Percentiles rank a stretch among this genome's conserved stretches.
Evolutionary conservation across 352 stramenopile species (phyloP).

Genomic region (Elongisporangium undulatum): DNA sequence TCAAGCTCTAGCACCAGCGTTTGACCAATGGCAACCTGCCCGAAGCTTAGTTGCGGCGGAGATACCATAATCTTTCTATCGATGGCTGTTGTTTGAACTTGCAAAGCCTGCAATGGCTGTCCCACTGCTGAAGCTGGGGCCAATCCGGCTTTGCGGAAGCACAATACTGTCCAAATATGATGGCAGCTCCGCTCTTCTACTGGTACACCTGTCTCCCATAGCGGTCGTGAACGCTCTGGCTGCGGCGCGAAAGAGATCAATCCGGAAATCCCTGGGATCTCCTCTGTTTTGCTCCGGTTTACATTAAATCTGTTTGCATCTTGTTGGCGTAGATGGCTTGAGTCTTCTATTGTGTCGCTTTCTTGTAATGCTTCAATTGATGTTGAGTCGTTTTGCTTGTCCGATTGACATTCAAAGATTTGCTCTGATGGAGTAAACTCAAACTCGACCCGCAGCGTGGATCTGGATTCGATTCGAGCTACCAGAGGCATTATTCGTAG

Average conservation of each 20-base stretch:
- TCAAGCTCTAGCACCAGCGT: slow-evolving; percentile 45
- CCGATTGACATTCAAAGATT: slow-evolving; percentile 19
- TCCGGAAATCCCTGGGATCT: not conserved
- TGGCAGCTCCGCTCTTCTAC: slow-evolving; percentile 67
- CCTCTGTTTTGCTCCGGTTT: not conserved
- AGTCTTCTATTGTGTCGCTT: too few relatives aligned
- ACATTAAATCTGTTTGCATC: not conserved
- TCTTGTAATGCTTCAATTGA: not conserved
- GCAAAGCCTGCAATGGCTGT: slow-evolving; percentile 37
- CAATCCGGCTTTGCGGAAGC: slow-evolving; percentile 37
- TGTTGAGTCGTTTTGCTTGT: not conserved
- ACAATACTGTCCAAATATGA: slow-evolving; percentile 70
- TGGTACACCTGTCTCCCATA: slow-evolving; percentile 11
- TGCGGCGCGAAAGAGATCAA: not conserved
- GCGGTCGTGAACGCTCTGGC: not conserved
- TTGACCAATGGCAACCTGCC: slow-evolving; percentile 85
- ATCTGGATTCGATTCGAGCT: slow-evolving; percentile 29
- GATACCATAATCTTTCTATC: slow-evolving; percentile 45
- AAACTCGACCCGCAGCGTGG: slow-evolving; percentile 71
- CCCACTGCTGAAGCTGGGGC: not conserved
- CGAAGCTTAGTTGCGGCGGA: slow-evolving; percentile 60
- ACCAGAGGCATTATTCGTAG: slow-evolving; percentile 69
- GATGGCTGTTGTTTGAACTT: slow-evolving; percentile 63
- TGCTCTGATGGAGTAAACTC: slow-evolving; percentile 57
- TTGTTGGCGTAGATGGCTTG: not conserved